A percentile compares a stretch with the other conserved stretches of the same genome.
Evolutionary conservation across 345 rosid species (phyloP).

Genomic region (Laguncularia racemosa): DNA sequence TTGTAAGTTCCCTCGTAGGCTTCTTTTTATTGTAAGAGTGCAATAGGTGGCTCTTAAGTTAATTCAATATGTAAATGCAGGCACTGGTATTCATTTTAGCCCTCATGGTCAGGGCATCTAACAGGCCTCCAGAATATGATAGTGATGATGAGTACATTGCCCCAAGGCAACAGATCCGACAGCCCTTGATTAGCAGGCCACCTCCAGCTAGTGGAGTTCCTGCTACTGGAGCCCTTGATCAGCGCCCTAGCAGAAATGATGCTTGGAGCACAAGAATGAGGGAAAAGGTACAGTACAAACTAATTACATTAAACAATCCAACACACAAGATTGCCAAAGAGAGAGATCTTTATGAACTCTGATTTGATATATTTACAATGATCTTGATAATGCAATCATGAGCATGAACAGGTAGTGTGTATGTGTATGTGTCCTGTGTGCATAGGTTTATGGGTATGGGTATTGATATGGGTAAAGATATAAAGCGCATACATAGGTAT

Average conservation of each 20-base stretch:
- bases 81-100: slow-evolving; percentile 75
- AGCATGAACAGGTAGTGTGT: too few species aligned
- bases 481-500: too few species aligned
- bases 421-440: too few species aligned
- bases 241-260: slow-evolving; percentile 82
- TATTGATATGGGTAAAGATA: too few species aligned
- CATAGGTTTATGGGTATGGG: too few species aligned
- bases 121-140: slow-evolving; percentile 73
- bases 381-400: too few species aligned
- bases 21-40: too few species aligned
- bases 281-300: slow-evolving; percentile 83
- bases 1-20: too few species aligned
- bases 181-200: slow-evolving; percentile 72
- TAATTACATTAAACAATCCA: too few species aligned
- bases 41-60: neutral
- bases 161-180: slow-evolving; percentile 71
- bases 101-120: slow-evolving; percentile 66
- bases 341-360: too few species aligned
- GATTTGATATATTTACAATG: too few species aligned
- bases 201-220: slow-evolving; percentile 62
- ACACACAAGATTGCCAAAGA: too few species aligned
- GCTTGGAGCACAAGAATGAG: slow-evolving; percentile 99
- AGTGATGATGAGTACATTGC: slow-evolving; percentile 82
- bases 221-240: slow-evolving; percentile 60
- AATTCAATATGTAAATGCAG: slow-evolving; percentile 43